Percentiles rank a stretch among this genome's conserved stretches.
phyloP scores from a whole-genome alignment of 208 protist species.

The Acanthamoeba triangularis region DNA sequence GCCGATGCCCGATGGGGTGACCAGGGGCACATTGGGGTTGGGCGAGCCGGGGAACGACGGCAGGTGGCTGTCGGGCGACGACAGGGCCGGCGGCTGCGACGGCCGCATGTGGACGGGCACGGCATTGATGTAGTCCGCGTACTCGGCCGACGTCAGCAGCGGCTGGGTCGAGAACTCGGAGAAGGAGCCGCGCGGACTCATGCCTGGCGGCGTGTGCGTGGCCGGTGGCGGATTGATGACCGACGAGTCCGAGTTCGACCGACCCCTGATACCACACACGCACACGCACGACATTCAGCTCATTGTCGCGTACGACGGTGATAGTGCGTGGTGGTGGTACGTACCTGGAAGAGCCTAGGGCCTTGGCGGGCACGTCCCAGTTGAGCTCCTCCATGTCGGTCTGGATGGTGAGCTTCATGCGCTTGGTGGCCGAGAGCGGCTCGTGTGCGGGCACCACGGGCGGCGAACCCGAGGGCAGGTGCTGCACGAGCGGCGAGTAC shows the following conservation, averaged over 20 bases:
- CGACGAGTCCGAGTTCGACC: constrained; percentile 11
- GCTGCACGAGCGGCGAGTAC: background rate
- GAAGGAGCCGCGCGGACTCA: background rate
- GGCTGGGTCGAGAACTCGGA: constrained; percentile 12
- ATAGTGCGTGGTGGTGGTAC: background rate
- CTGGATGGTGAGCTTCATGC: constrained; percentile 28
- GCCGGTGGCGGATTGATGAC: background rate
- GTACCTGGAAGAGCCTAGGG: background rate
- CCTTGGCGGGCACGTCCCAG: constrained; percentile 2
- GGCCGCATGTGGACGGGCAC: background rate
- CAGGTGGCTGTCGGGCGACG: constrained; percentile 65
- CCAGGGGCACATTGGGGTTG: background rate
- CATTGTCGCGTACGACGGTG: no score
- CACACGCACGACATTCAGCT: background rate
- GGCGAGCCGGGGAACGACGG: constrained; percentile 20
- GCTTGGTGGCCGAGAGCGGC: background rate
- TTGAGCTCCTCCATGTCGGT: background rate
- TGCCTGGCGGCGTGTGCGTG: background rate
- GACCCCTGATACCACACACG: background rate
- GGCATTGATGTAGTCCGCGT: constrained; percentile 15
- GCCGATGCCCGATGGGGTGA: background rate
- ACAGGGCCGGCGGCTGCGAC: constrained; percentile 37
- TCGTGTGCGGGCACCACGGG: background rate
- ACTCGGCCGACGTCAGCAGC: constrained; percentile 23
- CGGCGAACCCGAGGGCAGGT: background rate